A percentile compares a stretch with the other conserved stretches of the same genome.
phyloP scores from a whole-genome alignment of 2,329 filamentous ascomycete species.

The Blastomyces parvus region DNA sequence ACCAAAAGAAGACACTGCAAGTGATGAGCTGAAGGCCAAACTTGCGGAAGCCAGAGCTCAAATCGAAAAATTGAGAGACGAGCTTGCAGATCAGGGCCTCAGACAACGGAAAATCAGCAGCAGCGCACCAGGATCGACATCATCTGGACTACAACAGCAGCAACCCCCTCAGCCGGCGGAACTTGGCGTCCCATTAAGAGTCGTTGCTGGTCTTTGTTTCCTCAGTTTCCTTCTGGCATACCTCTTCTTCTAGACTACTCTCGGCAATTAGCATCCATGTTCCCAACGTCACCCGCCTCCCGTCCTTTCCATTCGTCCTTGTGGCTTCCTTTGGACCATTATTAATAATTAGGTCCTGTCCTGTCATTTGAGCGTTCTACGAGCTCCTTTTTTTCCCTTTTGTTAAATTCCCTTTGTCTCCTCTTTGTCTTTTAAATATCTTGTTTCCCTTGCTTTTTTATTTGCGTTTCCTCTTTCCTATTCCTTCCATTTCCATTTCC shows the following conservation, averaged over 20 bases:
- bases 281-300: constrained; percentile 14
- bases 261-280: not conserved
- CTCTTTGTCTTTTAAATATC: not conserved
- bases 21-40: constrained; percentile 60
- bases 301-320: constrained; percentile 14
- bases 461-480: constrained; percentile 12
- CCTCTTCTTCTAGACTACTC: constrained; percentile 71
- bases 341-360: not conserved
- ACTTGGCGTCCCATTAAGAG: constrained; percentile 70
- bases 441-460: not conserved
- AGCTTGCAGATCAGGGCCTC: constrained; percentile 57
- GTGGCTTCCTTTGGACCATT: not conserved
- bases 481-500: not conserved
- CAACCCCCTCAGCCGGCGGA: constrained; percentile 48
- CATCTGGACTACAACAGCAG: constrained; percentile 45
- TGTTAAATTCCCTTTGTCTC: constrained; percentile 1
- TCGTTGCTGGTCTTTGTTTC: constrained; percentile 74
- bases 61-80: constrained; percentile 57
- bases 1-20: constrained; percentile 9
- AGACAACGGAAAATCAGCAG: constrained; percentile 65
- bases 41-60: constrained; percentile 65
- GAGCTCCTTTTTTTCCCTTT: not conserved
- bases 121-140: constrained; percentile 44
- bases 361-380: constrained; percentile 4
- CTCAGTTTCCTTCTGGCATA: constrained; percentile 90